Base-by-base conservation (phyloP, 2,329 filamentous ascomycete species). In the Cadophora sp. region DNA sequence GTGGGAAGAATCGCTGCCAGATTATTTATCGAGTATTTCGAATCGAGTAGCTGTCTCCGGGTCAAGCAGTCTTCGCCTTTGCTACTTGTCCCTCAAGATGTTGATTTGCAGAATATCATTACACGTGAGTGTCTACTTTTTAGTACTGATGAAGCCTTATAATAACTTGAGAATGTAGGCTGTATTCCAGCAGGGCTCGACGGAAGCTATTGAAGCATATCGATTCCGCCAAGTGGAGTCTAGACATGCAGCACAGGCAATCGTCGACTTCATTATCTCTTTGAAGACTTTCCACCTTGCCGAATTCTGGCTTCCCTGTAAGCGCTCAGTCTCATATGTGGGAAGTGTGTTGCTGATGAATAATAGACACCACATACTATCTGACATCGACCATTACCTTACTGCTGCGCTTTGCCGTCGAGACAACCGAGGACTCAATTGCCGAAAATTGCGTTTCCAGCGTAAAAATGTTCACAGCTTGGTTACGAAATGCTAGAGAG, bases 221-320 rank as follows among this genome's bases (percentile, higher is more conserved):
- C 31, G 68, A 55, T 72, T 70, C 43, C 63, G 64, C 14, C 70
- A 72, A 62, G 63, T 73, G 14, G 70, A 71, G 62, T 70, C 72
- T 26, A 72, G 76, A 46, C 70, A 71, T 63, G 68, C 75, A 1
- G 75, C 77, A 14, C 68, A 73, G 11, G 69, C 71, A 6, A 73
- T 77, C 24, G 68, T 74, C 19, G 62, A 66, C 9, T 75, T 77
- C 60, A 64, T 76, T 8, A 68, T 66, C 27, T 72, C 69, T 8
- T 50, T 77, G n/a, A 68, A 72, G 9, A 65, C 66, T 29, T 40
- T 60, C 29, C 71, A 77, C 29, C 67, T 77, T 11, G 65, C 70
- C 29, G 72, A 72, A 56, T 78, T 77, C 64, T 78, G 76, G 76
- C 69, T 76, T 60, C 75, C 76, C 5, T 78, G 74, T 77, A 71